Conservation (phyloP, 73 alveolate species). For the Urostyla sp. region DNA sequence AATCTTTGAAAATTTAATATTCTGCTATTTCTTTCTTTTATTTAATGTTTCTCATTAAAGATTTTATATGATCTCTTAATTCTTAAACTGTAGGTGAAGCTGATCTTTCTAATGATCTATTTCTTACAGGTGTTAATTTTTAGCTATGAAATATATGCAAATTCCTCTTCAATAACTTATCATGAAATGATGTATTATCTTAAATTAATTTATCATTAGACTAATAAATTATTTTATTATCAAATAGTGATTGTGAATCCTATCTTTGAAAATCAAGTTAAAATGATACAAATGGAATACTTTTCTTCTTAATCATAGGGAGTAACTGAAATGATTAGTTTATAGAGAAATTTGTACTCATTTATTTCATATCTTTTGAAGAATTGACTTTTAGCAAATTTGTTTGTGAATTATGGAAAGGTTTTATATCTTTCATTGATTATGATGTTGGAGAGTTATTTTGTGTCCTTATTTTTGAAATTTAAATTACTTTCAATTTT, state of each 20-base stretch:
- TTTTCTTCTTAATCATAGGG: neutral
- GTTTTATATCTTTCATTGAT: neutral
- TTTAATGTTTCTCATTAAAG: neutral
- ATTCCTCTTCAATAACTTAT: too few relatives aligned
- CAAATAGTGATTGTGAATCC: neutral
- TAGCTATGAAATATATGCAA: too few relatives aligned
- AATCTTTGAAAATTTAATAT: neutral
- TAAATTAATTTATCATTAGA: neutral
- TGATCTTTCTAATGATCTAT: neutral
- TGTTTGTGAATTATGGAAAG: neutral
- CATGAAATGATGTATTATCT: too few relatives aligned
- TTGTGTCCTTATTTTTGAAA: too few relatives aligned
- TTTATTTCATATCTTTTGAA: neutral
- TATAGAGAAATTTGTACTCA: neutral
- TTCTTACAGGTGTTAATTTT: neutral
- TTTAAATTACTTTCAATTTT: too few relatives aligned
- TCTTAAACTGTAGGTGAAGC: constrained; percentile 23
- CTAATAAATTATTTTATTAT: neutral
- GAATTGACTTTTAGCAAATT: neutral
- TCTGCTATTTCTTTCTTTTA: neutral
- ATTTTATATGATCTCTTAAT: constrained; percentile 4
- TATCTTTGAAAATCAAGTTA: neutral
- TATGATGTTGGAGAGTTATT: too few relatives aligned
- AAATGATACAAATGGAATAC: too few relatives aligned
- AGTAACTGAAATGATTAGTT: neutral